Evolutionary conservation across 345 rosid species (phyloP).

Genomic region (Viola odorata): DNA sequence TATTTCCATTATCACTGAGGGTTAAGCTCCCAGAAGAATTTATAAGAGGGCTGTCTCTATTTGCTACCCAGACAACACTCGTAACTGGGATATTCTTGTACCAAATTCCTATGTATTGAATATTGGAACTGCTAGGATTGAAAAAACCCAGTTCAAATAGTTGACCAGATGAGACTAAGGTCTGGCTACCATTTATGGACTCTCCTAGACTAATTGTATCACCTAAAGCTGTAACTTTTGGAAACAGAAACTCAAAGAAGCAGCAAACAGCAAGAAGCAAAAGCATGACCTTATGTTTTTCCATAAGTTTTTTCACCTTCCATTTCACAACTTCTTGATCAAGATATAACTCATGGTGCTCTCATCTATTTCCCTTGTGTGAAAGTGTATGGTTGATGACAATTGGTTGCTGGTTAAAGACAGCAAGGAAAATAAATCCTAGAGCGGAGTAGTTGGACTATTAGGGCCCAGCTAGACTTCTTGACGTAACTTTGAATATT

Average conservation of each 20-base stretch:
- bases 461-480: neutral
- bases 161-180: neutral
- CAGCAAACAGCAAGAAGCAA: neutral
- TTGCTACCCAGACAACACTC: conserved; percentile 24
- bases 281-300: neutral
- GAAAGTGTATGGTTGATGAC: neutral
- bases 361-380: neutral
- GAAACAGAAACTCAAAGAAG: neutral
- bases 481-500: too few species aligned
- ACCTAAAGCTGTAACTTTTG: neutral
- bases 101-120: conserved; percentile 25
- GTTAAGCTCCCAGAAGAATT: conserved; percentile 15
- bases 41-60: conserved; percentile 21
- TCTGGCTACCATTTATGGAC: neutral
- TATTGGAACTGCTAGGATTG: conserved; percentile 1
- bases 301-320: neutral
- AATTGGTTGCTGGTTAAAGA: neutral
- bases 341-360: neutral
- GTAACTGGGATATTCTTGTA: conserved; percentile 15
- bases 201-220: neutral
- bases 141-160: conserved; percentile 25
- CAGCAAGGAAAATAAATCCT: neutral
- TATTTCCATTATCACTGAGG: conserved; percentile 8
- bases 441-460: neutral
- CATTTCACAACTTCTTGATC: neutral